Evolutionary conservation across 352 stramenopile species (phyloP).

Genomic region (Blastocystis sp.): DNA sequence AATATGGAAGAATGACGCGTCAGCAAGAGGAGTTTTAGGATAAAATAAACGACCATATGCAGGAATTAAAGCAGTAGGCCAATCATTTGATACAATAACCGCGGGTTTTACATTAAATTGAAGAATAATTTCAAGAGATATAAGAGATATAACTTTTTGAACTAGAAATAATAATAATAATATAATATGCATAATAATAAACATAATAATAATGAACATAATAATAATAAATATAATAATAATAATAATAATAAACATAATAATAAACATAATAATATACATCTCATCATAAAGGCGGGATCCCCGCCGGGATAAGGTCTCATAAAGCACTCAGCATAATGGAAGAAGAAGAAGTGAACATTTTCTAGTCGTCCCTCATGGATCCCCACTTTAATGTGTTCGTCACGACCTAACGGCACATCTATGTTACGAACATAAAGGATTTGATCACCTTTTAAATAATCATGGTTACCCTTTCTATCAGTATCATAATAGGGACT

Average conservation of each 20-base stretch:
- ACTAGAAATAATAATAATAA: conserved; percentile 1
- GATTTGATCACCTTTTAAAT: conserved; percentile 39
- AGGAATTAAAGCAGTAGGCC: conserved; percentile 38
- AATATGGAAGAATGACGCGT: conserved; percentile 40
- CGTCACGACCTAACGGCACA: conserved; percentile 16
- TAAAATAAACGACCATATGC: conserved; percentile 37
- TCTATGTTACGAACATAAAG: conserved; percentile 29
- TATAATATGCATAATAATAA: too few relatives aligned
- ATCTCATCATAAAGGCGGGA: conserved; percentile 26
- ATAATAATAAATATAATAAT: too few relatives aligned
- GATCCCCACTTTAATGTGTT: conserved; percentile 32
- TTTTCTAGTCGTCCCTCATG: conserved; percentile 21
- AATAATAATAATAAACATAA: too few relatives aligned
- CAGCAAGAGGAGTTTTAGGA: background rate
- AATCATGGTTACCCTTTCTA: conserved; percentile 34
- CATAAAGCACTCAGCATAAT: conserved; percentile 34
- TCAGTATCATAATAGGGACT: conserved; percentile 40
- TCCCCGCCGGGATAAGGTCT: conserved; percentile 37
- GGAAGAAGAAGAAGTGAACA: conserved; percentile 39
- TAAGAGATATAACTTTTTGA: conserved; percentile 25
- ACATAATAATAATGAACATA: too few relatives aligned
- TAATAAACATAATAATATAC: background rate
- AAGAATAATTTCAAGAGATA: conserved; percentile 17
- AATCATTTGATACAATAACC: conserved; percentile 40
- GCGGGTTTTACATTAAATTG: background rate